A percentile compares a stretch with the other conserved stretches of the same genome.
Conservation (phyloP, 208 protist species). For the Trypanosoma congolense region DNA sequence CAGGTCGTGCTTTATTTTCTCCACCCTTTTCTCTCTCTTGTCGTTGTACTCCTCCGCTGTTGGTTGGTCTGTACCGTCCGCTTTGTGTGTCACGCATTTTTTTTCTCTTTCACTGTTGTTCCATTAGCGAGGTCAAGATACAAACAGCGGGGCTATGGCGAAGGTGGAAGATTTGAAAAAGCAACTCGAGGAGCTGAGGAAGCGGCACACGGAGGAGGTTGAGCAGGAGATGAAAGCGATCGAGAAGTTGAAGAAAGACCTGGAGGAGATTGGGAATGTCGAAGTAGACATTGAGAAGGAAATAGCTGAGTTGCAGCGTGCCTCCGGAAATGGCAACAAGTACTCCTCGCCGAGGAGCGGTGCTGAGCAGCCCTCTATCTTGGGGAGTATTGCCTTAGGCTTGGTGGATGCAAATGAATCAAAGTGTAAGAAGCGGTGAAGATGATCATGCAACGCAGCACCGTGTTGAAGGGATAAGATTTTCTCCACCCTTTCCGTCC, state of each 20-base stretch:
- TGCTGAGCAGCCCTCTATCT: neutral
- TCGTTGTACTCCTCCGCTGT: no score
- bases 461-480: neutral
- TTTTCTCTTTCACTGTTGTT: constrained; percentile 10
- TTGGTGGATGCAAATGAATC: constrained; percentile 6
- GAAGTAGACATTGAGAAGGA: constrained; percentile 8
- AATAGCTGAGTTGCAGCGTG: constrained; percentile 26
- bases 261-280: constrained; percentile 20
- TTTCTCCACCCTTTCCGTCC: no score
- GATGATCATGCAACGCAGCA: neutral
- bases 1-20: no score
- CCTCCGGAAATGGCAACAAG: no score
- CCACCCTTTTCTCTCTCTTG: no score
- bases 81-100: no score
- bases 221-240: constrained; percentile 19
- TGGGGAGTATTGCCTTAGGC: neutral
- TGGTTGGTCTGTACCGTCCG: no score
- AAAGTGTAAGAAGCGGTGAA: neutral
- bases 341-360: neutral
- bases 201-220: constrained; percentile 29
- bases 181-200: constrained; percentile 28
- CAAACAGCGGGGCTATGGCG: constrained; percentile 14
- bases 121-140: no score
- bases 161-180: constrained; percentile 33
- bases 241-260: constrained; percentile 4